These are phyloP conservation scores for Fomitopsis betulina DNA, from an alignment of 1,284 basidiomycete species.

Conservation along the genomic window DNA sequence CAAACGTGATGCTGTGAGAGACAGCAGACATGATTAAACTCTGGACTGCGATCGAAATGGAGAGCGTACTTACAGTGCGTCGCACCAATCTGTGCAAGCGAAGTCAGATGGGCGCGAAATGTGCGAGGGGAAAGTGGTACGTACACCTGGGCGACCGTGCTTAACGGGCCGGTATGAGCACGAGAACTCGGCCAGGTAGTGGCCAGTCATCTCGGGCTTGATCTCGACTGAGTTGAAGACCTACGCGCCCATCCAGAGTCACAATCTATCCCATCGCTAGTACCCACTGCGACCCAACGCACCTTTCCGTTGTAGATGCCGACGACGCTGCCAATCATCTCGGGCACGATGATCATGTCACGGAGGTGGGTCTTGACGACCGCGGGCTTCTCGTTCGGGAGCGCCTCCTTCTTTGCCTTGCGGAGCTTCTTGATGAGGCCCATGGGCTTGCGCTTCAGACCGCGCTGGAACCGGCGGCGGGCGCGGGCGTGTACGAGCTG, in stretches of 20 bases:
- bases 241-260: conserved; percentile 30
- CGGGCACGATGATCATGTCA: conserved; percentile 99
- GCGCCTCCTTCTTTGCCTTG: conserved; percentile 99
- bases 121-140: conserved; percentile 25
- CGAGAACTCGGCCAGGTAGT: conserved; percentile 96
- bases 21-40: conserved; percentile 8
- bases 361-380: conserved; percentile 99
- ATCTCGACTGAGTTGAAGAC: conserved; percentile 97
- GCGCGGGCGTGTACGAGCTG: conserved; percentile 98
- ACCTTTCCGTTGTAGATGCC: conserved; percentile 99
- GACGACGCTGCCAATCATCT: conserved; percentile 98
- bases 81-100: conserved; percentile 71
- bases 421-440: conserved; percentile 99
- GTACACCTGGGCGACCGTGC: conserved; percentile 96
- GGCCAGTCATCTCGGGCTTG: conserved; percentile 99
- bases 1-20: conserved; percentile 60
- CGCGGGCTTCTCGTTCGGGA: conserved; percentile 96
- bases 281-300: conserved; percentile 11
- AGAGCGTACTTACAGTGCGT: conserved; percentile 54
- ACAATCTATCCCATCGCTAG: background rate
- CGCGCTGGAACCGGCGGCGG: conserved; percentile 97
- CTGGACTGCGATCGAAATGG: conserved; percentile 1
- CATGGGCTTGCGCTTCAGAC: conserved; percentile 98
- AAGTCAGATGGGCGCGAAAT: background rate
- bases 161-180: conserved; percentile 98